Conservation (phyloP, 805 yeast species). For the Diddensiella santjacobensis region DNA sequence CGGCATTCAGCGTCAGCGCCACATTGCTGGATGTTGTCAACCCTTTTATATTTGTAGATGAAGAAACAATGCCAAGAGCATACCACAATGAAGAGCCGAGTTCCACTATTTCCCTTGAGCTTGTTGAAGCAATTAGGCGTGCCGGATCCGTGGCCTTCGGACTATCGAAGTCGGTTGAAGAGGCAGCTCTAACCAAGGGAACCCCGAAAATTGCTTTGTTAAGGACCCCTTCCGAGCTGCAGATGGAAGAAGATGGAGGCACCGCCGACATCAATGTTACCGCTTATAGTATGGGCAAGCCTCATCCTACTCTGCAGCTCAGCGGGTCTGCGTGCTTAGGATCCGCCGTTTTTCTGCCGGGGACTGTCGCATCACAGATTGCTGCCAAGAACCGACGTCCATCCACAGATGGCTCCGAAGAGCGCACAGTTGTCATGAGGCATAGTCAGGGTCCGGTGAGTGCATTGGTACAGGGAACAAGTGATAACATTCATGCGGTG, state of each 20-base stretch:
- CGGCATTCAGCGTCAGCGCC: neutral
- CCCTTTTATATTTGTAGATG: conserved; percentile 11
- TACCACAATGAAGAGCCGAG: neutral
- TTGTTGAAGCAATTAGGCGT: conserved; percentile 5
- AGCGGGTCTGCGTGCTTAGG: conserved; percentile 11
- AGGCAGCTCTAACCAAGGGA: conserved; percentile 3
- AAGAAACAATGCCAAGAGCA: neutral
- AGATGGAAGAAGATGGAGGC: neutral
- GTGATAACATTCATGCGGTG: neutral
- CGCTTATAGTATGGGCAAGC: conserved; percentile 14
- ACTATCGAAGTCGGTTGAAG: conserved; percentile 1
- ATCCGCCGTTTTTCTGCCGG: conserved; percentile 3
- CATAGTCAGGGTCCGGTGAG: conserved; percentile 1
- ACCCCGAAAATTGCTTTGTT: conserved; percentile 8
- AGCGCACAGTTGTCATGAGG: neutral
- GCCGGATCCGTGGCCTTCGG: conserved; percentile 6
- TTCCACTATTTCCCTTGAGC: neutral
- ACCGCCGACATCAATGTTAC: conserved; percentile 3
- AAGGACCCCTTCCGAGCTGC: neutral
- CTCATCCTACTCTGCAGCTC: conserved; percentile 9
- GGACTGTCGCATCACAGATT: neutral
- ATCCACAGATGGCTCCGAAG: neutral
- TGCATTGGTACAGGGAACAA: neutral
- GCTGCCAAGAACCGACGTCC: neutral
- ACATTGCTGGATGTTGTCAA: conserved; percentile 11